These are phyloP conservation scores for Epichloe uncinata DNA, from an alignment of 2,329 filamentous ascomycete species.

Conservation along the genomic window DNA sequence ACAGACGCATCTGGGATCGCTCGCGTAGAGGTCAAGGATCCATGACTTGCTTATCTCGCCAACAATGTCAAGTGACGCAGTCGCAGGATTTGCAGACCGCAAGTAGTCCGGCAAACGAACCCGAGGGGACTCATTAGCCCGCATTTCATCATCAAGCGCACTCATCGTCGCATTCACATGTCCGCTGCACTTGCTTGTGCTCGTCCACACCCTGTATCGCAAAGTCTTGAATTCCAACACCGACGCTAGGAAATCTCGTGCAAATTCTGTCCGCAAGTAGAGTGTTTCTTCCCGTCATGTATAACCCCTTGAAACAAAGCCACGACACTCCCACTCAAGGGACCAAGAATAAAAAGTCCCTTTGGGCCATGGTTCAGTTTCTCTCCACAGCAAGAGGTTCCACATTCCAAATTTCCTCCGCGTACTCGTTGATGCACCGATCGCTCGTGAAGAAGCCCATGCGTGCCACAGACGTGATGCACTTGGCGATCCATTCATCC, in stretches of 20 bases:
- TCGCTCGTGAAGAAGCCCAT: conserved; percentile 99
- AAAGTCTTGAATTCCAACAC: not conserved
- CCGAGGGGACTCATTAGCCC: not conserved
- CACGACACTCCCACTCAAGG: not conserved
- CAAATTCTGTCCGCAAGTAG: not conserved
- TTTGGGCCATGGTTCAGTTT: not conserved
- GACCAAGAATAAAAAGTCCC: too few species aligned
- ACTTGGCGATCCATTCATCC: conserved; percentile 85
- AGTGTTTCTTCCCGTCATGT: not conserved
- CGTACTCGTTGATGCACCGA: conserved; percentile 93
- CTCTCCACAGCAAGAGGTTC: conserved; percentile 53
- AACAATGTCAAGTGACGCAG: not conserved
- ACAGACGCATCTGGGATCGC: not conserved
- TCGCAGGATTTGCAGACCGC: not conserved
- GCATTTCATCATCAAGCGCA: not conserved
- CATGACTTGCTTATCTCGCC: too few species aligned
- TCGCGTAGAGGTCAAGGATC: not conserved
- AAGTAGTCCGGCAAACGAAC: not conserved
- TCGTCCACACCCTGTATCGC: not conserved
- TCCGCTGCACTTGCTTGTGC: not conserved
- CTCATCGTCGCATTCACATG: not conserved
- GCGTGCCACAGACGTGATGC: conserved; percentile 71
- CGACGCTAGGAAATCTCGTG: not conserved
- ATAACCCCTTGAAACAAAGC: too few species aligned
- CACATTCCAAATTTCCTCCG: conserved; percentile 92